Base-by-base conservation (phyloP, 345 rosid species). In the Euphorbia pulcherrima region DNA sequence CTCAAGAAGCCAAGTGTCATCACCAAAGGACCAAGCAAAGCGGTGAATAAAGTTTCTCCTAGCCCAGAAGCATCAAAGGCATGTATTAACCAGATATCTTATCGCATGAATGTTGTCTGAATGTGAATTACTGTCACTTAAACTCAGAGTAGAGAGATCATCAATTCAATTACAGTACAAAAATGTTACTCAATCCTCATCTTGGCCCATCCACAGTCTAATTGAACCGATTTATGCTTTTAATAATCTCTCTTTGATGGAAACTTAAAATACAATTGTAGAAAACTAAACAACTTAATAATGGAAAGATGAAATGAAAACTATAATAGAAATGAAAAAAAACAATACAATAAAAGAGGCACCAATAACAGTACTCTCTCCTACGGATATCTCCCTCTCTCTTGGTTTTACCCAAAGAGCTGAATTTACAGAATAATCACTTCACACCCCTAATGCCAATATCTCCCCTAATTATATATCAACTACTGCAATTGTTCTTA, bases 1-100 rank as follows among this genome's bases (percentile, higher is more conserved):
- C 71, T 72, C 58, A 89, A 75, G 80, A 88, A 79, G 78, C 86
- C 87, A 56, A 83, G 69, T 78, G 57, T 72, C 61, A 74, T 69
- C 48, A 76, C 57, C 46, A 79, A 72, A 75, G 86, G 79, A 54
- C 39, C 81, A 18, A 82, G 79, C 62, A 90, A 78, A 71, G 67
- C 74, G 30, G 57, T 78, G 67, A 85, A 84, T 71, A 85, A 83
- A 82, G 83, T 79, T 71, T 53, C 78, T 64, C 58, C 69, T 74
- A 76, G 29, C 64, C 76, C 71, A 75, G 81, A 72, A 77, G 60
- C 70, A 67, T 72, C 80, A 47, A 78, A 83, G 83, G 82, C 70
- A 71, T 68, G 81, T 80, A 37, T 68, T 74, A n/a, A 28, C 16
- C 21, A 20, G 8, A 67, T 67, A 54, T 39, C 28, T 27, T 18